These are phyloP conservation scores for Akanthomyces lecanii DNA, from an alignment of 2,329 filamentous ascomycete genomes.

Conservation along the genomic window DNA sequence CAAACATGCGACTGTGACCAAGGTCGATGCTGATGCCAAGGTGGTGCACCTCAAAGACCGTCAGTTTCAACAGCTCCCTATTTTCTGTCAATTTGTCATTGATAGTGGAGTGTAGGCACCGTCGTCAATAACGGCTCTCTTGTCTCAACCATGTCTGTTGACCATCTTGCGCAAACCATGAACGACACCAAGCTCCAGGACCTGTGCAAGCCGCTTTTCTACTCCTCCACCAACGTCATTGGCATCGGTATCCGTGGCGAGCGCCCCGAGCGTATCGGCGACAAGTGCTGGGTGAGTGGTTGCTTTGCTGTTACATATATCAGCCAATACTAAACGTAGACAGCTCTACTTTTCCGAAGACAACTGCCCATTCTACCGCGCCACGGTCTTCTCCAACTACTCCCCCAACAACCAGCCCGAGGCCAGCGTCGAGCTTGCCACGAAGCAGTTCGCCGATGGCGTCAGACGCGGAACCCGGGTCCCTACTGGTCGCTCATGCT, in stretches of 20 bases:
- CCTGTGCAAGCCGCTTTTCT: conserved; percentile 88
- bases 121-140: conserved; percentile 81
- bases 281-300: conserved; percentile 88
- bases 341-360: conserved; percentile 91
- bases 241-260: conserved; percentile 90
- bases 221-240: conserved; percentile 95
- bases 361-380: conserved; percentile 92
- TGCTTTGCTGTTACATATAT: conserved; percentile 22
- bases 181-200: conserved; percentile 77
- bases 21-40: conserved; percentile 76
- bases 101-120: conserved; percentile 36
- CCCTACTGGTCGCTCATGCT: conserved; percentile 98
- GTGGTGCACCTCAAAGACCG: conserved; percentile 72
- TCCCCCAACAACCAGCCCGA: conserved; percentile 88
- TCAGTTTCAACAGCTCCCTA: background rate
- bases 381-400: conserved; percentile 98
- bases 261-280: conserved; percentile 91
- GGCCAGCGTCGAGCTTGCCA: conserved; percentile 70
- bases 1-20: conserved; percentile 68
- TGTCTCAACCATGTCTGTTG: conserved; percentile 85
- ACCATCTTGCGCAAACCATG: conserved; percentile 75
- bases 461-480: conserved; percentile 62
- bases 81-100: background rate
- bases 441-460: conserved; percentile 74
- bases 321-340: background rate